Base-by-base conservation (phyloP, 2,329 filamentous ascomycete species). In the Scorias spongiosa region DNA sequence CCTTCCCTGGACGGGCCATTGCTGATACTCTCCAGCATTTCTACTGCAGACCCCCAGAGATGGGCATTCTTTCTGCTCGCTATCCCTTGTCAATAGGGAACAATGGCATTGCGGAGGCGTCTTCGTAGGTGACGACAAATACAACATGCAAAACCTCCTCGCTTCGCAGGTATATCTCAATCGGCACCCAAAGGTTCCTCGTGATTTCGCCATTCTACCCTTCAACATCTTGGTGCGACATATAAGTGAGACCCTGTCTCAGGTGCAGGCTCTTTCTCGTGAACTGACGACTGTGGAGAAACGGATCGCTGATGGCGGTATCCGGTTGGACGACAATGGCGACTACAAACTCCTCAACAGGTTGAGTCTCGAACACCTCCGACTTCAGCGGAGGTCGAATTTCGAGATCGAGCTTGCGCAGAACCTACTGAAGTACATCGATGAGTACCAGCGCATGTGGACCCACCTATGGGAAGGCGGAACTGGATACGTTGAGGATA, bases 281-380 rank as follows among this genome's bases (percentile, higher is more conserved):
- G 50, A 57, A 17, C 49, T 60, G 37, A 59, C 55, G 1, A 49
- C 48, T 26, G 56, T 57, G 3, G 57, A 60, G 46, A 53, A 56
- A 41, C 54, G 57, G 6, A 57, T 60, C 9, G 52, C 56, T 6
- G 53, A 59, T 30, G 57, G 57, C 2, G 49, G 52, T n/a, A 58
- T 59, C 20, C 49, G 49, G 11, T 51, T 60, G 6, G 57, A 59
- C 12, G 55, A 57, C 40, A 58, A 58, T 41, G 56, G 55, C 41
- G 57, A 60, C 40, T 60, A 58, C 51, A 60, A 59, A 44, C 48
- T 58, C 17, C 50, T 60, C 12, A 60, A 60, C 41, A 45, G 55
- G 41, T 51, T 58, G 40, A 60, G 58, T 38, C 49, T 58, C 12
- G 57, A 60, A 47, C 57, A 59, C 43, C 48, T 58, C 7, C 48